Evolutionary conservation across 345 rosid species (phyloP), one percentile per base, ranked within the genome.

Genomic region (Salix dunnii): DNA sequence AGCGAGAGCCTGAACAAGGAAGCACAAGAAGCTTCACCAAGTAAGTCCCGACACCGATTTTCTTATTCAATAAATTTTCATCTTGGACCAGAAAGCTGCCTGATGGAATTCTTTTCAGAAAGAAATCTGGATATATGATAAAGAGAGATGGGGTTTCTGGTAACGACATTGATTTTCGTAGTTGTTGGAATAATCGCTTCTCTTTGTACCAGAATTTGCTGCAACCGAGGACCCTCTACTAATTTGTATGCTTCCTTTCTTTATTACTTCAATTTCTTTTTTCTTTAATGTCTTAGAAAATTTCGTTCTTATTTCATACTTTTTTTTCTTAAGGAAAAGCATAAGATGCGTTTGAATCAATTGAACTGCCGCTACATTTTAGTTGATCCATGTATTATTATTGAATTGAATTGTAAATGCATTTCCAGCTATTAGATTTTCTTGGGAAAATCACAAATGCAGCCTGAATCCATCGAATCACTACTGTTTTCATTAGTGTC

Each of bases 181-280:
- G 93, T 91, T 85, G 79, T 91, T 77, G 98, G 98, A 79, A 80
- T 94, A 73, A 90, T 96, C 69, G 89, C 89, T 35, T 88, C 91
- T 11, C 79, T 96, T 63, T 92, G 96, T 82, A 89, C 88, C 76
- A 88, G 96, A 89, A 92, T 94, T 76, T 96, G 97, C 88, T 96
- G 90, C 90, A 91, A 88, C 82, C 85, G 87, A 79, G 97, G 99
- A 31, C 96, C 97, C 58, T 88, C 98, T 72, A 74, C 99, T 13
- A 96, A 94, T 84, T 84, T 94, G 98, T 96, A 89, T 58, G 97
- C 67, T 62, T 67, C 72, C 30, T 58, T 10, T 20, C 65, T 35
- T 49, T n/a, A 49, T 7, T 20, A 51, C 27, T 27, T 49, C 66
- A 66, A 55, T 48, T 23, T 35, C 7, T 61, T 17, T 21, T 0